Evolutionary conservation across 352 stramenopile genomes (phyloP).

Genomic region (Globisporangium camurandrum): DNA sequence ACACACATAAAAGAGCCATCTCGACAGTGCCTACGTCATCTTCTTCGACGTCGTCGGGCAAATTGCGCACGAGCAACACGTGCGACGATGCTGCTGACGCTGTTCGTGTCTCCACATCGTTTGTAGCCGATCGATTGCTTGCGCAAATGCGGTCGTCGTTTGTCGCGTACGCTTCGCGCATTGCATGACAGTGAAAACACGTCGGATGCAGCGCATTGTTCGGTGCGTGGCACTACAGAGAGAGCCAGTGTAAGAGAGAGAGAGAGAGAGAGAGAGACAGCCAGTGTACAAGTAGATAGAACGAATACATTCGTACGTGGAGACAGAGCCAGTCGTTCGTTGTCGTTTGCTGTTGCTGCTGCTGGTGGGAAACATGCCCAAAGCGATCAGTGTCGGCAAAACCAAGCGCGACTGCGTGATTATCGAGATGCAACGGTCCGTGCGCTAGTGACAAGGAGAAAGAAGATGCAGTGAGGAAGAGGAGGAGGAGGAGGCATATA

Average conservation of each 20-base stretch:
- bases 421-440: conserved; percentile 44
- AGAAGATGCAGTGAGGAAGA: not conserved
- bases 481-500: too few relatives aligned
- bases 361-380: not conserved
- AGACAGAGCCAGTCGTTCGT: conserved; percentile 20
- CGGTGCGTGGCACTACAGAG: conserved; percentile 49
- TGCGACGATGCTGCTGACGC: conserved; percentile 28
- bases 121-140: not conserved
- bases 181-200: not conserved
- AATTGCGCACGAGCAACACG: conserved; percentile 61
- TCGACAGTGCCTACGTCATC: too few relatives aligned
- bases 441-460: conserved; percentile 20
- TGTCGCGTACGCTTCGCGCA: too few relatives aligned
- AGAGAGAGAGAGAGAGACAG: not conserved
- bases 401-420: conserved; percentile 30
- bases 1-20: too few relatives aligned
- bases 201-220: not conserved
- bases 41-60: conserved; percentile 70
- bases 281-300: too few relatives aligned
- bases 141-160: not conserved
- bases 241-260: not conserved
- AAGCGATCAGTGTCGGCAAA: conserved; percentile 35
- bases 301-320: not conserved
- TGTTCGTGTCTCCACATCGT: conserved; percentile 3
- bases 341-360: conserved; percentile 20